Base-by-base conservation (phyloP, 2,329 filamentous ascomycete species). In the Shiraia sp. region DNA sequence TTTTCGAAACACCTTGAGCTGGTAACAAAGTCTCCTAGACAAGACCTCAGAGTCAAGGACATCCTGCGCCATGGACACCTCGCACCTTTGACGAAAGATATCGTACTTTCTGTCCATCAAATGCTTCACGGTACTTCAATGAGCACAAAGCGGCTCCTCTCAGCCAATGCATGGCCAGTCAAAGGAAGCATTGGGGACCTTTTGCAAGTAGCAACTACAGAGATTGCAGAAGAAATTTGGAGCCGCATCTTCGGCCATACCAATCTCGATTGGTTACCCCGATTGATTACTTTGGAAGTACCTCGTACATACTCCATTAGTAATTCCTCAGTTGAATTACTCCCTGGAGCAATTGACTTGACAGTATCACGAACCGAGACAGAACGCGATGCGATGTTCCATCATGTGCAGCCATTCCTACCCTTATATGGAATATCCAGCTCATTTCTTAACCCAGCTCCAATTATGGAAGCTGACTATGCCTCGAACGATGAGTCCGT, bases 301-400 rank as follows among this genome's bases (percentile, higher is more conserved):
- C 77, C 77, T 0, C 71, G 77, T 8, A 79, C 77, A 0, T 80
- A 80, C 45, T 78, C 74, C 26, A 79, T 80, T 29, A 78, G 77
- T 0, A 78, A 72, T 57, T 71, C 72, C 46, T 71, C 72, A 0
- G 65, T 75, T 3, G 76, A 77, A 29, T 59, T 80, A 4, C 71
- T 80, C 0, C 78, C 77, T 0, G 73, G 64, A 40, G 75, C 72
- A 0, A 69, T 80, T 4, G 76, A 79, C 42, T 61, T 80, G 6
- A 77, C 75, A 0, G 69, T 79, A 14, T 78, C 76, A 1, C 69
- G 77, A 1, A 72, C 76, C 0, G 76, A 79, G 36, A 32, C 41
- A 9, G 28, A 37, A 7, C 46, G 52, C 15, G 33, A 55, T 29
- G 39, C 47, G 10, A 36, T 49, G 10, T 55, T 55, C 38, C 76